phyloP scores from a whole-genome alignment of 805 yeast genomes.

The Debaryomyces castellii region DNA sequence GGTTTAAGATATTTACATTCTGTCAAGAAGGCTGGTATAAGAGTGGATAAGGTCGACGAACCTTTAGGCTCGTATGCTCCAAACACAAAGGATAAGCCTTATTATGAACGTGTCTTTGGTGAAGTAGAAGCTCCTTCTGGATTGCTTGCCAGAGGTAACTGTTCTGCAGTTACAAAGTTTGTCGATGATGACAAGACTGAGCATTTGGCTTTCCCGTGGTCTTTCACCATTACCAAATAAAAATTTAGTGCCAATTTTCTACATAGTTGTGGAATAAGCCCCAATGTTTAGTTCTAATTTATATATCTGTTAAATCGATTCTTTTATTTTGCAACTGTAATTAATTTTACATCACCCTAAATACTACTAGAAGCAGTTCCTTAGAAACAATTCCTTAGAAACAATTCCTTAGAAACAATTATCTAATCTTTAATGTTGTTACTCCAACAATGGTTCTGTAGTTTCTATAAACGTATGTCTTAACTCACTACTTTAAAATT shows the following conservation, averaged over 20 bases:
- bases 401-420: too few relatives aligned
- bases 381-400: too few relatives aligned
- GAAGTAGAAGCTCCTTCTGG: conserved; percentile 91
- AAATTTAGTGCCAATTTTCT: not conserved
- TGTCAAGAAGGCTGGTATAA: conserved; percentile 82
- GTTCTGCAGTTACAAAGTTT: conserved; percentile 77
- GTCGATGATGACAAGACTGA: conserved; percentile 80
- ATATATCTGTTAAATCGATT: not conserved
- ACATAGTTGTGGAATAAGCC: not conserved
- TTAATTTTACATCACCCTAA: too few relatives aligned
- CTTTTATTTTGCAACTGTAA: too few relatives aligned
- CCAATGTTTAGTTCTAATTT: not conserved
- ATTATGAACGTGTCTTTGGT: conserved; percentile 55
- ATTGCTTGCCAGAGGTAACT: conserved; percentile 80
- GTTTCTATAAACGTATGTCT: too few relatives aligned
- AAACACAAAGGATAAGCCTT: conserved; percentile 76
- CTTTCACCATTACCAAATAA: conserved; percentile 74
- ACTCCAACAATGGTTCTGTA: too few relatives aligned
- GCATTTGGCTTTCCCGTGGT: conserved; percentile 81
- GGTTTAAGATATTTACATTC: conserved; percentile 85
- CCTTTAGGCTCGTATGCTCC: conserved; percentile 93
- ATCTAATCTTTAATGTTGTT: too few relatives aligned
- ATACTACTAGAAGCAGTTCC: too few relatives aligned
- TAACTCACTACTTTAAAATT: too few relatives aligned
- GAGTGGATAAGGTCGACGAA: conserved; percentile 83